Conservation (phyloP, 2,329 filamentous ascomycete species). For the Rhynchosporium agropyri region DNA sequence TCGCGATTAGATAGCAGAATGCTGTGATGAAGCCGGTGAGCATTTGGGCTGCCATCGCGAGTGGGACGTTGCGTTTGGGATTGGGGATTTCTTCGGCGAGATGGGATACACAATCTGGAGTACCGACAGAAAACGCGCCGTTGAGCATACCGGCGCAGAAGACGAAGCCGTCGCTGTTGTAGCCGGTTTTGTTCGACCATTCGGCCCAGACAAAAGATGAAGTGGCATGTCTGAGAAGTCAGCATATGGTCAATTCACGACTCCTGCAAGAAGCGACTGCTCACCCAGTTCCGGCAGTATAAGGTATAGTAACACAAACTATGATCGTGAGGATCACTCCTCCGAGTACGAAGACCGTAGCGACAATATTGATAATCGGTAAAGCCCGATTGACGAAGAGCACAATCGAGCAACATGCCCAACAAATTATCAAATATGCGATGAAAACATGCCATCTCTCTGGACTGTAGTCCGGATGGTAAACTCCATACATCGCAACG, state of each 20-base stretch:
- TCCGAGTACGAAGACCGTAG: slow-evolving; percentile 54
- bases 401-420: slow-evolving; percentile 49
- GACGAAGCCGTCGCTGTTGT: slow-evolving; percentile 55
- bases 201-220: slow-evolving; percentile 49
- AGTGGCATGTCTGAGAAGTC: slow-evolving; percentile 13
- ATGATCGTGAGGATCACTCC: slow-evolving; percentile 55
- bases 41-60: slow-evolving; percentile 55
- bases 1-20: slow-evolving; percentile 54
- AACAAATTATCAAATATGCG: slow-evolving; percentile 50
- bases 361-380: slow-evolving; percentile 56
- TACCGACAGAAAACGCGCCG: slow-evolving; percentile 68
- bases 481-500: slow-evolving; percentile 52
- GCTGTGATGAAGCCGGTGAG: slow-evolving; percentile 55
- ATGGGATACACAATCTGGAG: slow-evolving; percentile 66
- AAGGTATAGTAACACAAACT: slow-evolving; percentile 55
- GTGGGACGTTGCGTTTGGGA: slow-evolving; percentile 55
- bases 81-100: slow-evolving; percentile 65
- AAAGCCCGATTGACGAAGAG: slow-evolving; percentile 58
- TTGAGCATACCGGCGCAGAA: slow-evolving; percentile 56
- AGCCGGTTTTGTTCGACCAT: slow-evolving; percentile 51
- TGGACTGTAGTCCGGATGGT: slow-evolving; percentile 49
- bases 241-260: not conserved
- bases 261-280: slow-evolving; percentile 32
- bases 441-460: slow-evolving; percentile 56
- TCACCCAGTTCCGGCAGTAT: slow-evolving; percentile 46